Evolutionary conservation across 116 monocot genomes (phyloP), one percentile per base, ranked within the genome.

Genomic region (Phalaenopsis hybrid): DNA sequence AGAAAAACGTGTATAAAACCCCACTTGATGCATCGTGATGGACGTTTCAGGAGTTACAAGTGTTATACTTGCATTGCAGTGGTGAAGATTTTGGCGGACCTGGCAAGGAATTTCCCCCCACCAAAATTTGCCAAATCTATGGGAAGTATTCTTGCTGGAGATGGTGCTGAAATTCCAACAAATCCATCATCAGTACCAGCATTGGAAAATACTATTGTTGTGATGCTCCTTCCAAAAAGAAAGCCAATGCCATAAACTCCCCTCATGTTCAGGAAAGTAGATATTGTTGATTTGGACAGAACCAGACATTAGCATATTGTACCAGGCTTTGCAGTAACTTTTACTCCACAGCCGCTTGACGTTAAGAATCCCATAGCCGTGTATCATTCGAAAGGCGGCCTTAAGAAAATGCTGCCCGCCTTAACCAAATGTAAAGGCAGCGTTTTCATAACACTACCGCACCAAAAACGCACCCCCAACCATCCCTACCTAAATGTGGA

Each of bases 141-240:
- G 92, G 99, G 99, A 37, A 99, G 85, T 88, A 99, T 87, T 25
- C 93, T 90, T 82, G 87, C 90, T 83, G 91, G 94, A 82, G 88
- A 95, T 76, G 93, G 94, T 84, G 99, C 92, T 51, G 95, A 86
- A 87, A 99, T 91, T 75, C 93, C 99, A 85, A 99, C 92, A 89
- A 85, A 99, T 57, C 99, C 99, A 90, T 93, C 91, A 78, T 81
- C 88, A 65, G 86, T 43, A 34, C 90, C 94, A 88, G 87, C n/a
- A 85, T 99, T 99, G 20, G 75, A 88, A 81, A 95, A 78, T 77
- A 92, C 82, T 45, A 88, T 87, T 81, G 87, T 99, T 43, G 85
- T 85, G 41, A 88, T 79, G 78, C 83, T 91, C 86, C 89, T 95
- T 50, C 95, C 95, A 31, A 31, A 83, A 99, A 93, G 86, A 99